These are phyloP conservation scores for Nicotiana benthamiana DNA, from an alignment of 257 asterid genomes.

Conservation along the genomic window DNA sequence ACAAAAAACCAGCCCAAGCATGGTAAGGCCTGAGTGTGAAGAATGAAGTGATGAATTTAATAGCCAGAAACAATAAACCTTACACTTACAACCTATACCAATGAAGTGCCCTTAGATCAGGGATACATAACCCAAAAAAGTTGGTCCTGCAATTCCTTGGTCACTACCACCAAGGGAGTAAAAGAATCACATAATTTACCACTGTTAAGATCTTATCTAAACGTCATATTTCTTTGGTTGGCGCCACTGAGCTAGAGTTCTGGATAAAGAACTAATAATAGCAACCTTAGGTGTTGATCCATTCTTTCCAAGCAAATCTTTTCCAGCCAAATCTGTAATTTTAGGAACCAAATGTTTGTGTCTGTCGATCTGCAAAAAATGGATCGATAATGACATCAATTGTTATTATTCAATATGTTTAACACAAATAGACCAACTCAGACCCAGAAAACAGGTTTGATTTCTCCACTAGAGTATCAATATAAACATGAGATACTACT, in stretches of 20 bases:
- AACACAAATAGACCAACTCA: not conserved
- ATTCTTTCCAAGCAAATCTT: conserved; percentile 76
- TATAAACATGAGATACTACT: not conserved
- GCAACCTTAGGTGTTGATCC: conserved; percentile 51
- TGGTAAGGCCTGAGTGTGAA: conserved; percentile 2
- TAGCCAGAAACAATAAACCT: not conserved
- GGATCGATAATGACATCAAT: not conserved
- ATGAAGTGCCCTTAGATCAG: not conserved
- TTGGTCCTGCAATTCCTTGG: conserved; percentile 20
- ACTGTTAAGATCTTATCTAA: conserved; percentile 22
- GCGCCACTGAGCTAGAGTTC: conserved; percentile 56
- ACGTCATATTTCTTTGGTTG: conserved; percentile 72
- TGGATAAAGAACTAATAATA: conserved; percentile 50
- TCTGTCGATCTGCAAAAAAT: conserved; percentile 73
- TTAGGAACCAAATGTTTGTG: conserved; percentile 83
- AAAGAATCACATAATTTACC: conserved; percentile 27
- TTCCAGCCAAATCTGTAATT: conserved; percentile 90
- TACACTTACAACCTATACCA: not conserved
- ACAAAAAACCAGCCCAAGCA: conserved; percentile 9
- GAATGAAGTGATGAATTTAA: conserved; percentile 7
- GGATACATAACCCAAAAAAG: conserved; percentile 10
- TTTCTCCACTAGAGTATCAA: not conserved
- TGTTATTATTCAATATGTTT: not conserved
- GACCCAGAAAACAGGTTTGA: not conserved
- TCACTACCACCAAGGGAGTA: conserved; percentile 8